A percentile compares a stretch with the other conserved stretches of the same genome.
These are phyloP conservation scores for Quercus glauca DNA, from an alignment of 306 rosid species.

Conservation along the genomic window DNA sequence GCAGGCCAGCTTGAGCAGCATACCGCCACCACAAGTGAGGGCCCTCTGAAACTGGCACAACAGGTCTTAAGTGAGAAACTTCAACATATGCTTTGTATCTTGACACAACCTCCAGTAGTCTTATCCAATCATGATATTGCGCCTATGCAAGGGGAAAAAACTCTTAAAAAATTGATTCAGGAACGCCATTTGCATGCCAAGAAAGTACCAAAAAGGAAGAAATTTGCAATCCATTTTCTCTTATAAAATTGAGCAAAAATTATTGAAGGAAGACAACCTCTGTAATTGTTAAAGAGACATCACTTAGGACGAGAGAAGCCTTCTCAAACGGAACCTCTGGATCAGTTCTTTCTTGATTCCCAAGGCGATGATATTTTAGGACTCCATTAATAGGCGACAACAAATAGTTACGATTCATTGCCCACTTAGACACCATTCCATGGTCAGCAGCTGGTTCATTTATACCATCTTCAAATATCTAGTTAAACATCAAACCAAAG, in stretches of 20 bases:
- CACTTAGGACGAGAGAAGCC: conserved; percentile 73
- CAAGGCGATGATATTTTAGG: conserved; percentile 91
- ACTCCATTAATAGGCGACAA: conserved; percentile 88
- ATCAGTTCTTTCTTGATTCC: conserved; percentile 82
- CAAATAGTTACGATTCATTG: conserved; percentile 67
- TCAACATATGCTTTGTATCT: conserved; percentile 79
- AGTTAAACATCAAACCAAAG: conserved; percentile 23
- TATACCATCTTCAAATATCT: conserved; percentile 98
- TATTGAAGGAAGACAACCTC: conserved; percentile 49
- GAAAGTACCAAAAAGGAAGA: neutral
- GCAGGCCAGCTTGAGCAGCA: conserved; percentile 81
- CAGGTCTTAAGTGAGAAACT: conserved; percentile 82
- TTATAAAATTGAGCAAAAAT: neutral
- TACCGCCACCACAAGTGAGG: conserved; percentile 83
- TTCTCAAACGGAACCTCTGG: conserved; percentile 87
- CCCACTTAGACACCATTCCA: conserved; percentile 66
- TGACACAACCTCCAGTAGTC: conserved; percentile 83
- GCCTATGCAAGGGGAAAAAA: conserved; percentile 37
- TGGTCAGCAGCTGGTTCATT: conserved; percentile 54
- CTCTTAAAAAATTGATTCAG: conserved; percentile 2
- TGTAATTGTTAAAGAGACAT: conserved; percentile 76
- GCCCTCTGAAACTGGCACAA: conserved; percentile 58
- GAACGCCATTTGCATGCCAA: neutral
- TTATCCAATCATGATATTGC: conserved; percentile 92
- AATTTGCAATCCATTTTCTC: neutral